Percentiles rank a stretch among this genome's conserved stretches.
phyloP scores from a whole-genome alignment of 345 rosid genomes.

The Syzygium aqueum region DNA sequence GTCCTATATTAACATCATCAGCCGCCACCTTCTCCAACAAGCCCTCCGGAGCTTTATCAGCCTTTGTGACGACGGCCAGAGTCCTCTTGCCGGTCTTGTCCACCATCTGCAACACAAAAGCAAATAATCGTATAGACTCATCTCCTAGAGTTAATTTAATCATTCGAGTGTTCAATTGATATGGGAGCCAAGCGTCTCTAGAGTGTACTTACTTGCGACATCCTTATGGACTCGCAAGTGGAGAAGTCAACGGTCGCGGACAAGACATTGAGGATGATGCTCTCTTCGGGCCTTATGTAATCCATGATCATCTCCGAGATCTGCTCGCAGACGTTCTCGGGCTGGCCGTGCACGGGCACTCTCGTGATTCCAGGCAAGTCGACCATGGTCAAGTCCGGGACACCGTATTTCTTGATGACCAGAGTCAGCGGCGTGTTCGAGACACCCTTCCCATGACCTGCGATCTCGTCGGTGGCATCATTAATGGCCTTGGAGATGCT shows the following conservation, averaged over 20 bases:
- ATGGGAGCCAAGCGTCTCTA: neutral
- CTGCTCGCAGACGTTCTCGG: slow-evolving; percentile 37
- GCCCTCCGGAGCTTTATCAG: slow-evolving; percentile 42
- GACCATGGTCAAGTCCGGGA: slow-evolving; percentile 44
- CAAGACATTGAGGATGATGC: slow-evolving; percentile 38
- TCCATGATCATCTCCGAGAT: slow-evolving; percentile 29
- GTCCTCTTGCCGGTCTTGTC: slow-evolving; percentile 34
- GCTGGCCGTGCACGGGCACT: slow-evolving; percentile 44
- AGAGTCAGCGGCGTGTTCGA: slow-evolving; percentile 30
- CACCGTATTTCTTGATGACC: slow-evolving; percentile 29
- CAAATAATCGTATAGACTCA: neutral
- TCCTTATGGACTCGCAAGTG: slow-evolving; percentile 43
- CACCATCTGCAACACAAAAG: slow-evolving; percentile 3
- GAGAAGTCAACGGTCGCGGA: slow-evolving; percentile 35
- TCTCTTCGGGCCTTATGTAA: slow-evolving; percentile 32
- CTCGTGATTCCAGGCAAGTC: slow-evolving; percentile 52
- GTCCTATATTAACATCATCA: slow-evolving; percentile 38
- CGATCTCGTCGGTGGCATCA: slow-evolving; percentile 30
- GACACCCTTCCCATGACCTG: slow-evolving; percentile 32
- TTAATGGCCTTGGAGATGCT: slow-evolving; percentile 17
- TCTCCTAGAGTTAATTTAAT: neutral
- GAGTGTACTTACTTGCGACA: slow-evolving; percentile 17
- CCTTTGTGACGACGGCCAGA: slow-evolving; percentile 42
- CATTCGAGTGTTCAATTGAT: neutral
- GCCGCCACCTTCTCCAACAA: slow-evolving; percentile 29